Percentiles rank a stretch among this genome's conserved stretches.
phyloP scores from a whole-genome alignment of 176 grass and related monocot species.

The Zea mays region DNA sequence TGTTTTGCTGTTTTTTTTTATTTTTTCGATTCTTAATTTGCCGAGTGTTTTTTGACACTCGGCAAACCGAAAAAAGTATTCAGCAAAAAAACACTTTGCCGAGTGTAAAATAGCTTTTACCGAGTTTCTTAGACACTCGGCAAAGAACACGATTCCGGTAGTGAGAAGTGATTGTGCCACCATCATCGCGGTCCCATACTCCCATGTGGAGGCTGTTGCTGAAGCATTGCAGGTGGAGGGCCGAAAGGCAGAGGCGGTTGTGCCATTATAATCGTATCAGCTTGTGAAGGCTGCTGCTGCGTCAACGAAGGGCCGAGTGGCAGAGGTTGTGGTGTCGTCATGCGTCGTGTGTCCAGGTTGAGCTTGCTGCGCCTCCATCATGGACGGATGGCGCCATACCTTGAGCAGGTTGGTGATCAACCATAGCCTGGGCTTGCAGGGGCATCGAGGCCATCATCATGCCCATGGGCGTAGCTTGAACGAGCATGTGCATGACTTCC shows the following conservation, averaged over 20 bases:
- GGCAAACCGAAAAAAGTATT: too few relatives aligned
- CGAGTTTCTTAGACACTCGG: too few relatives aligned
- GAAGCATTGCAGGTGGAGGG: slow-evolving; percentile 1
- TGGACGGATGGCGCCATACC: neutral
- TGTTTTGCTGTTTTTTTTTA: too few relatives aligned
- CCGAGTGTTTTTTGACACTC: too few relatives aligned
- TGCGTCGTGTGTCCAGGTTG: slow-evolving; percentile 12
- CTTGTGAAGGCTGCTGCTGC: neutral
- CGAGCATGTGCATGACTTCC: neutral
- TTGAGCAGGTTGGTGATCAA: neutral
- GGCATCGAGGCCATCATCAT: neutral
- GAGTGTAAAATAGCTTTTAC: too few relatives aligned
- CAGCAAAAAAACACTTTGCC: too few relatives aligned
- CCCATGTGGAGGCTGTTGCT: slow-evolving; percentile 2
- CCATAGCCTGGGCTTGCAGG: neutral
- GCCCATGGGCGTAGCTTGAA: too few relatives aligned
- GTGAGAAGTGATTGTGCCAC: neutral
- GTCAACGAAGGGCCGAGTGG: neutral
- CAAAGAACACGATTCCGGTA: too few relatives aligned
- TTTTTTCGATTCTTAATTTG: too few relatives aligned
- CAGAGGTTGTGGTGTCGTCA: neutral
- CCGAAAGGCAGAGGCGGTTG: neutral
- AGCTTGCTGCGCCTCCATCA: neutral
- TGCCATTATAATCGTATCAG: neutral
- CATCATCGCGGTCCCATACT: neutral